A percentile compares a stretch with the other conserved stretches of the same genome.
Conservation (phyloP, 495 filamentous ascomycete genomes). For the Cercophora sp. region DNA sequence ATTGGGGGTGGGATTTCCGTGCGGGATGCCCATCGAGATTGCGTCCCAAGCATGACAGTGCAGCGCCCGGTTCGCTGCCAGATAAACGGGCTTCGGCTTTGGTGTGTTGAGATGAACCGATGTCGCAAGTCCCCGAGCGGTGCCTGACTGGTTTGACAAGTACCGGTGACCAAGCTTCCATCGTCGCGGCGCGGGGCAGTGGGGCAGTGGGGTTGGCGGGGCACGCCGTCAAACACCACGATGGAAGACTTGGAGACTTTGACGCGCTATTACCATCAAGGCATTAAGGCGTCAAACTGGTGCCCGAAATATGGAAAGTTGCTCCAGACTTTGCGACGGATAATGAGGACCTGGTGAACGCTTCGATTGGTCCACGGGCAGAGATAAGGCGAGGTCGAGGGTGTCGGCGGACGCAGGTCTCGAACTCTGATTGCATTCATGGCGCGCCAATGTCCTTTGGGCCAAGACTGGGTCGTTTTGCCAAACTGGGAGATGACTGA, state of each 20-base stretch:
- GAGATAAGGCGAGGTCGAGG: not conserved
- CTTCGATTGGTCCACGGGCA: too few species aligned
- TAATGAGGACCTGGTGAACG: not conserved
- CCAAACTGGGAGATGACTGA: not conserved
- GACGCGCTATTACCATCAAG: not conserved
- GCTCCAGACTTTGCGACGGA: not conserved
- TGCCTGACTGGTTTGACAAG: not conserved
- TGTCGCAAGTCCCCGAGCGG: not conserved
- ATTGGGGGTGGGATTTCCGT: constrained; percentile 18
- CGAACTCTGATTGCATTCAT: not conserved
- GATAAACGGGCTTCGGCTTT: not conserved
- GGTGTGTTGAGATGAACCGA: not conserved
- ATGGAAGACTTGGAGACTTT: not conserved
- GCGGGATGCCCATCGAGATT: constrained; percentile 12
- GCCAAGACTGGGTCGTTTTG: not conserved
- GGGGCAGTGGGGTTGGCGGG: constrained; percentile 1
- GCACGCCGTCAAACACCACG: not conserved
- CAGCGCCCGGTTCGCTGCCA: not conserved
- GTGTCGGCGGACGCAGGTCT: not conserved
- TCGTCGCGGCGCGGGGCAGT: not conserved
- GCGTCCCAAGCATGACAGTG: not conserved
- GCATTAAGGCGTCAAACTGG: too few species aligned
- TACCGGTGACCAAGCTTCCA: not conserved
- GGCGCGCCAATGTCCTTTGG: not conserved
- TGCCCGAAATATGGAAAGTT: too few species aligned